Evolutionary conservation across 2,329 filamentous ascomycete genomes (phyloP), one percentile per base, ranked within the genome.

Genomic region (Lachnellula subtilissima): DNA sequence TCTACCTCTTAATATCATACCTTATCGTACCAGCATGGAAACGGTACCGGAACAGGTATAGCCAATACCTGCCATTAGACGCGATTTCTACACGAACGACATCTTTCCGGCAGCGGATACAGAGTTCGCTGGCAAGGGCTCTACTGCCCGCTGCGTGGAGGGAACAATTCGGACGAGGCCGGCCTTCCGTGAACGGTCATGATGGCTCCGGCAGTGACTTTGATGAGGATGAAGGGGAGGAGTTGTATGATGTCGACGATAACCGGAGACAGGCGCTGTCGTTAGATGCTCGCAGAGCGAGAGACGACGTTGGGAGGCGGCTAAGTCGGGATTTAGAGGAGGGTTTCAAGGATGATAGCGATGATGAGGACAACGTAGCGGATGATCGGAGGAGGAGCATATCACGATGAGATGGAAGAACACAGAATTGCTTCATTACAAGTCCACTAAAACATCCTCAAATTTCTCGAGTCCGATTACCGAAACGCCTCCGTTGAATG

Each of bases 261-360:
- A 64, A 71, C 23, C 69, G 74, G 40, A 68, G 76, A 50, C 75
- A 76, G 57, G 75, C 73, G 2, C 59, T 77, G 8, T 69, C 66
- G 4, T 52, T 70, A 3, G 67, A 69, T 63, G 65, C 63, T 22
- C 50, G 57, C 69, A 72, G 61, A 68, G 70, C 65, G 66, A 61
- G 76, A 53, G 65, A 68, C 48, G 71, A 73, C 47, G 80, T 83
- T 58, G 78, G 77, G 48, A 76, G 82, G 63, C 78, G 91, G 60
- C 67, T 96, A 59, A 93, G 89, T 70, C 78, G 90, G 73, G 91
- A 96, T 64, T 72, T 93, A 51, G 89, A 93, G 70, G 81, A 87
- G 65, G 87, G 86, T 0, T 90, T 90, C 68, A 82, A 83, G 72
- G 87, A 89, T 69, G 85, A 88, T 64, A 89, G 86, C 67, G 84